These are phyloP conservation scores for Echria macrotheca DNA, from an alignment of 495 filamentous ascomycete genomes.

Conservation along the genomic window DNA sequence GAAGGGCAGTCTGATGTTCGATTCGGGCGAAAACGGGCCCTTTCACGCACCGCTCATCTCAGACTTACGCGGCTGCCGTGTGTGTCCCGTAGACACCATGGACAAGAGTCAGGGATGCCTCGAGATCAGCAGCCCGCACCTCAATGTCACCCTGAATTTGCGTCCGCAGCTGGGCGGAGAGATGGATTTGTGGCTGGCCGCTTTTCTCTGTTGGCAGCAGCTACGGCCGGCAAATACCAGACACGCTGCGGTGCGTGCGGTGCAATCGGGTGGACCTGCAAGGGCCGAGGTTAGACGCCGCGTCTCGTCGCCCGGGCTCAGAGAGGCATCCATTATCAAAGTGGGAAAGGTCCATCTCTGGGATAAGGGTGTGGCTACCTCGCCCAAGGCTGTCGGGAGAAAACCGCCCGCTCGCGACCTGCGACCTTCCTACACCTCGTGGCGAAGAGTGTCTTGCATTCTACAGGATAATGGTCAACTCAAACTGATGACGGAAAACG, in stretches of 20 bases:
- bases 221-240: conserved; percentile 53
- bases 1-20: conserved; percentile 58
- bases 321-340: conserved; percentile 89
- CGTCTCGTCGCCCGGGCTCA: conserved; percentile 53
- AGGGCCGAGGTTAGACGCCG: conserved; percentile 65
- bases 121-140: conserved; percentile 67
- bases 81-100: conserved; percentile 58
- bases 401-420: conserved; percentile 44
- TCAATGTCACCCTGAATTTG: conserved; percentile 65
- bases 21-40: conserved; percentile 45
- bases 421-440: conserved; percentile 43
- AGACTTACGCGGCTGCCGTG: conserved; percentile 82
- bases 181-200: conserved; percentile 87
- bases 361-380: conserved; percentile 60
- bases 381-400: conserved; percentile 47
- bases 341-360: conserved; percentile 90
- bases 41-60: conserved; percentile 55
- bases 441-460: conserved; percentile 87
- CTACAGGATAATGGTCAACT: conserved; percentile 94
- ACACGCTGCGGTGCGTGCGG: conserved; percentile 20
- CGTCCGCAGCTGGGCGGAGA: conserved; percentile 69
- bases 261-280: conserved; percentile 17
- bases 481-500: conserved; percentile 79
- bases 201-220: conserved; percentile 90
- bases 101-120: conserved; percentile 69